Percentiles rank a stretch among this genome's conserved stretches.
These are phyloP conservation scores for Elsinoe fawcettii DNA, from an alignment of 2,329 filamentous ascomycete genomes.

Conservation along the genomic window DNA sequence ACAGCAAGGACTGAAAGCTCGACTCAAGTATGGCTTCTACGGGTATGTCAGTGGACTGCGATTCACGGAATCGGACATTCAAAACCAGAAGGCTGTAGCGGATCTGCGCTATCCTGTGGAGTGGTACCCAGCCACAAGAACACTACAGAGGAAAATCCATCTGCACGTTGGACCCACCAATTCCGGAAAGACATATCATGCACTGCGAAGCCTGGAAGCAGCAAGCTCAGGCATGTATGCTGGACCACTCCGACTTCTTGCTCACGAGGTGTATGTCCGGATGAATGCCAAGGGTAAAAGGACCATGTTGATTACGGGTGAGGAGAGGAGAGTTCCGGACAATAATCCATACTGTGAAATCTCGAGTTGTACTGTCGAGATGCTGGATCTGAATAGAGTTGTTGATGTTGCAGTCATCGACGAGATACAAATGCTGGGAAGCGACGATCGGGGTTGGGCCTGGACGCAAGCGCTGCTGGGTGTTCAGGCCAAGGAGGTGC, in stretches of 20 bases:
- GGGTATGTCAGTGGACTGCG: constrained; percentile 52
- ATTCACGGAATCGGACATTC: constrained; percentile 50
- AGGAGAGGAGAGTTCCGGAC: constrained; percentile 60
- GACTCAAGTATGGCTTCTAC: constrained; percentile 60
- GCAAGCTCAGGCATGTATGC: constrained; percentile 77
- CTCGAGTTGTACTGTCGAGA: constrained; percentile 88
- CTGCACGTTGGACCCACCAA: constrained; percentile 95
- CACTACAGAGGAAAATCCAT: constrained; percentile 74
- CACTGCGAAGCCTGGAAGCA: constrained; percentile 72
- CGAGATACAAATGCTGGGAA: constrained; percentile 95
- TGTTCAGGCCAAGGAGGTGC: constrained; percentile 77
- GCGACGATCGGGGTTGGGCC: constrained; percentile 73
- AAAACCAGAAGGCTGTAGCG: constrained; percentile 58
- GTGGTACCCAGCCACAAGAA: constrained; percentile 81
- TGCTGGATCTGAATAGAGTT: constrained; percentile 56
- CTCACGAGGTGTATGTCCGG: constrained; percentile 89
- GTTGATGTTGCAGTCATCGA: constrained; percentile 92
- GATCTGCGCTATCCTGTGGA: constrained; percentile 84
- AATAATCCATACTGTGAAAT: constrained; percentile 48
- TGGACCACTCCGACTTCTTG: constrained; percentile 77
- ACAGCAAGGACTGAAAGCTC: constrained; percentile 24
- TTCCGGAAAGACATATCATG: constrained; percentile 95
- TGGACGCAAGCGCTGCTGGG: constrained; percentile 91
- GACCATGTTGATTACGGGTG: constrained; percentile 81
- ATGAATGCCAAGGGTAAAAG: constrained; percentile 67